Conservation (phyloP, 108 stramenopile species). For the Poteriospumella lacustris region DNA sequence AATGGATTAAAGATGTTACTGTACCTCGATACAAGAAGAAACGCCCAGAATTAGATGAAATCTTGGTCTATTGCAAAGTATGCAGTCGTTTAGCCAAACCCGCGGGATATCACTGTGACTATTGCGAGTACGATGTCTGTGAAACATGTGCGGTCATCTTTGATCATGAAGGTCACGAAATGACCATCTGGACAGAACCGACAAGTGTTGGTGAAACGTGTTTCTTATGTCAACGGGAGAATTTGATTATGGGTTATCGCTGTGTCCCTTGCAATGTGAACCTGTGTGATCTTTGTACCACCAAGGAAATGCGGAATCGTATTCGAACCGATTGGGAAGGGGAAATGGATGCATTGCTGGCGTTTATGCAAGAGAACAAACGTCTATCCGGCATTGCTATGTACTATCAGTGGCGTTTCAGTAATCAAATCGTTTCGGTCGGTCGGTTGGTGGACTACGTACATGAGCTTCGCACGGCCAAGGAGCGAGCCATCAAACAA, state of each 20-base stretch:
- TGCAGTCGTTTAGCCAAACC: background rate
- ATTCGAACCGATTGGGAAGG: slow-evolving; percentile 7
- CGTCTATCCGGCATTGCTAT: background rate
- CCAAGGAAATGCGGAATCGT: background rate
- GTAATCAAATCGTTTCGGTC: slow-evolving; percentile 1
- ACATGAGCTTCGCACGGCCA: background rate
- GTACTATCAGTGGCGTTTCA: background rate
- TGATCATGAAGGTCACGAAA: background rate
- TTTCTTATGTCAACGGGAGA: background rate
- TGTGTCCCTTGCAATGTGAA: background rate
- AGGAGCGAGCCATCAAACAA: background rate
- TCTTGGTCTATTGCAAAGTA: too few relatives aligned
- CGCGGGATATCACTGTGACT: background rate
- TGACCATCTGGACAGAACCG: slow-evolving; percentile 3
- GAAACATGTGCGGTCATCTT: background rate
- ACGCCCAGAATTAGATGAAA: too few relatives aligned
- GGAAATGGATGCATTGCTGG: background rate
- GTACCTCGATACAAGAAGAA: too few relatives aligned
- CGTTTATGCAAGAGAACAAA: background rate
- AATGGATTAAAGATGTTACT: too few relatives aligned
- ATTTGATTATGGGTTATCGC: background rate
- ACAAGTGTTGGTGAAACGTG: background rate
- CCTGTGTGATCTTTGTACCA: slow-evolving; percentile 10
- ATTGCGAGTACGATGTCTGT: background rate
- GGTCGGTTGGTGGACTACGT: background rate